These are phyloP conservation scores for Claviceps arundinis DNA, from an alignment of 2,329 filamentous ascomycete genomes.

Conservation along the genomic window DNA sequence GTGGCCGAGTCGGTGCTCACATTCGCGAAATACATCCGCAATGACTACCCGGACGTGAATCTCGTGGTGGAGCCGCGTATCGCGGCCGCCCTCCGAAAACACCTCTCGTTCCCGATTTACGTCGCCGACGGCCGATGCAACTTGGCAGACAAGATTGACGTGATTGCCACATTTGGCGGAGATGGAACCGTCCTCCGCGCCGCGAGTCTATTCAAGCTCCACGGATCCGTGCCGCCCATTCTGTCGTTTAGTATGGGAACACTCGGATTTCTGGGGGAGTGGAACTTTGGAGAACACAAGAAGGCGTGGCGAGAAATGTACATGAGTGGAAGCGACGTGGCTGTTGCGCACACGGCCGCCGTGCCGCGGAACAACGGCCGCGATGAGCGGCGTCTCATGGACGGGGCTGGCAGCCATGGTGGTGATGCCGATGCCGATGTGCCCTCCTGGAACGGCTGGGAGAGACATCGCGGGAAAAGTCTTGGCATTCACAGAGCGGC, in stretches of 20 bases:
- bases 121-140: constrained; percentile 33
- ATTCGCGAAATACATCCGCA: constrained; percentile 58
- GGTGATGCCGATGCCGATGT: too few relatives aligned
- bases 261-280: constrained; percentile 86
- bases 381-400: constrained; percentile 1
- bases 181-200: constrained; percentile 38
- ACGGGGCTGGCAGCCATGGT: neutral
- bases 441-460: constrained; percentile 41
- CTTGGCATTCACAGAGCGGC: constrained; percentile 64
- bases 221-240: constrained; percentile 72
- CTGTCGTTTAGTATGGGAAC: constrained; percentile 96
- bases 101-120: constrained; percentile 63
- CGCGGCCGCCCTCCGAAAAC: constrained; percentile 56
- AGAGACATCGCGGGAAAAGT: constrained; percentile 62
- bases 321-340: constrained; percentile 53
- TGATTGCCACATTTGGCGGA: constrained; percentile 81
- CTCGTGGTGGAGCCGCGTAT: constrained; percentile 72
- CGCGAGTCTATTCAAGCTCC: constrained; percentile 54
- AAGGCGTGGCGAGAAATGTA: constrained; percentile 85
- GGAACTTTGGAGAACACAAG: constrained; percentile 90
- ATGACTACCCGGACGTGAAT: constrained; percentile 67
- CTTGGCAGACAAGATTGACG: constrained; percentile 70
- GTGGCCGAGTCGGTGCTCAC: constrained; percentile 39
- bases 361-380: constrained; percentile 17
- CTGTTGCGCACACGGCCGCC: constrained; percentile 28